Conservation (phyloP, 2,329 filamentous ascomycete species). For the Tolypocladium ophioglossoides region DNA sequence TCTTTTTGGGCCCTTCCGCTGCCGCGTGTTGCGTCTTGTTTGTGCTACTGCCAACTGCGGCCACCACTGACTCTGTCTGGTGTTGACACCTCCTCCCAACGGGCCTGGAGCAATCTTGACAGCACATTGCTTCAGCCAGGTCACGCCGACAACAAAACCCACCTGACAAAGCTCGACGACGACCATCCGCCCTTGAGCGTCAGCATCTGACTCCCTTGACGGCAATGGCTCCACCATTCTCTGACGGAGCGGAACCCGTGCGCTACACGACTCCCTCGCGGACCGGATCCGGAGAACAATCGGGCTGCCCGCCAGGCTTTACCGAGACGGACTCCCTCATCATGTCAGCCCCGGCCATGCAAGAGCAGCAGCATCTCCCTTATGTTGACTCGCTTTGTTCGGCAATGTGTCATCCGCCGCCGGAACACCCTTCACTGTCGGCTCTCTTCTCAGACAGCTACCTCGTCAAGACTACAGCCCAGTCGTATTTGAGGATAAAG, state of each 20-base stretch:
- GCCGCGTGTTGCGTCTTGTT: constrained; percentile 6
- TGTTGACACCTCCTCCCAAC: not conserved
- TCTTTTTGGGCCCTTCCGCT: not conserved
- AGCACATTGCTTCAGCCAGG: not conserved
- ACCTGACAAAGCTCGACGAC: not conserved
- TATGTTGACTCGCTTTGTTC: constrained; percentile 10
- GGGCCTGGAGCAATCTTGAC: not conserved
- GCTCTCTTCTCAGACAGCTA: constrained; percentile 6
- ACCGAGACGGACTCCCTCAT: constrained; percentile 14
- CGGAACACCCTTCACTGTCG: constrained; percentile 5
- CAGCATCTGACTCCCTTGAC: constrained; percentile 1
- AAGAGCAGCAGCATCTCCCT: constrained; percentile 12
- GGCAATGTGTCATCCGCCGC: constrained; percentile 3
- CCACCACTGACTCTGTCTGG: not conserved
- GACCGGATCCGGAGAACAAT: constrained; percentile 16
- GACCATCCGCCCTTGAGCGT: not conserved
- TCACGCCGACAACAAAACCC: not conserved
- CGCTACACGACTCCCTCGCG: constrained; percentile 20
- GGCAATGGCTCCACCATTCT: constrained; percentile 16
- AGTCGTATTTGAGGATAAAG: constrained; percentile 4
- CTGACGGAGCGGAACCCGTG: constrained; percentile 15
- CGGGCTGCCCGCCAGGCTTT: constrained; percentile 15
- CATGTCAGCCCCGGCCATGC: constrained; percentile 10
- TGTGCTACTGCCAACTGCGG: constrained; percentile 5
- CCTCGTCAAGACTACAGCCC: constrained; percentile 1